Percentiles rank a stretch among this genome's conserved stretches.
These are phyloP conservation scores for Trametopsis cervina DNA, from an alignment of 768 basidiomycete genomes.

Conservation along the genomic window DNA sequence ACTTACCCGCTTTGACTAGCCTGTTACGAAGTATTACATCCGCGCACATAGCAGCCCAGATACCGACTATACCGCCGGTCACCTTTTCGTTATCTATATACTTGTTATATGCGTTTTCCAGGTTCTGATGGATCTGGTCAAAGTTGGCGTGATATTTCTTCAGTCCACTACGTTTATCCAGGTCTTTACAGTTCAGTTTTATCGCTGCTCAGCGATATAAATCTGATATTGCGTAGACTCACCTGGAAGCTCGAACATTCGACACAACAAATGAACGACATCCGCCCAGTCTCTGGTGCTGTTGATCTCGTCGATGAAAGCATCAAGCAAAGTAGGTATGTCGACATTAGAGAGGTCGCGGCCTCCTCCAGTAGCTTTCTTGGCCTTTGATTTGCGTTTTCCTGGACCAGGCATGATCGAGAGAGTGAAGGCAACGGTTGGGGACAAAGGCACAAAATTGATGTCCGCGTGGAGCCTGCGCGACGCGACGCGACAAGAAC, in stretches of 20 bases:
- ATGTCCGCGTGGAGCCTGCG: not conserved
- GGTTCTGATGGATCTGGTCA: constrained; percentile 38
- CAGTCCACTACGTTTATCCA: constrained; percentile 48
- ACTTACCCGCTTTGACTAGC: constrained; percentile 47
- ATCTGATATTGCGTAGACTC: constrained; percentile 12
- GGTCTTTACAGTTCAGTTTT: constrained; percentile 31
- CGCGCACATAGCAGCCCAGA: constrained; percentile 57
- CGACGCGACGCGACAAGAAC: too few species aligned
- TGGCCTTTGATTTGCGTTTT: constrained; percentile 5
- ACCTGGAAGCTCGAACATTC: constrained; percentile 50
- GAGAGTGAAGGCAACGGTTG: too few species aligned
- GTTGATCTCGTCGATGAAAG: constrained; percentile 37
- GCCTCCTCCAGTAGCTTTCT: not conserved
- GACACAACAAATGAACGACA: constrained; percentile 41
- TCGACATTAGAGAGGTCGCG: constrained; percentile 9
- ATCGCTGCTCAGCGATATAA: not conserved
- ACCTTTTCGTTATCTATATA: constrained; percentile 40
- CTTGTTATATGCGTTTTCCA: constrained; percentile 42
- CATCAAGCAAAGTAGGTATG: constrained; percentile 10
- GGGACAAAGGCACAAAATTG: not conserved
- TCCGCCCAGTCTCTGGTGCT: constrained; percentile 42
- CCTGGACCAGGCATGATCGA: constrained; percentile 11
- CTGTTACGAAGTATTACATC: constrained; percentile 56
- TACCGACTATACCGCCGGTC: constrained; percentile 49
- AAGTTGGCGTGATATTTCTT: constrained; percentile 60